phyloP scores from a whole-genome alignment of 495 filamentous ascomycete species.

The Diplogelasinospora grovesii region DNA sequence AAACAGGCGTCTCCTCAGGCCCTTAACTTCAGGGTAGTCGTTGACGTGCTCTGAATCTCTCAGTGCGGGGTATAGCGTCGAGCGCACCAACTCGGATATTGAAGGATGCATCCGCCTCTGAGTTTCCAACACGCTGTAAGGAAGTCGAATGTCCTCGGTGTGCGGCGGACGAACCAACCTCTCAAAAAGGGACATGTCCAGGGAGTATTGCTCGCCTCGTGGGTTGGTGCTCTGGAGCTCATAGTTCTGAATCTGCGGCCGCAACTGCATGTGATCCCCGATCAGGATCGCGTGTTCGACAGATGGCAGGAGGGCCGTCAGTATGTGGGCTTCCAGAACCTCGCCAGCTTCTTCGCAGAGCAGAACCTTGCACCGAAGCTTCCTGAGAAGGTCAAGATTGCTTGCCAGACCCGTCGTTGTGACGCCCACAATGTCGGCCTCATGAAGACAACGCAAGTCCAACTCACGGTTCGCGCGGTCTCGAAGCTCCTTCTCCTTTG shows the following conservation, averaged over 20 bases:
- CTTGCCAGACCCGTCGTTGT: conserved; percentile 70
- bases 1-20: conserved; percentile 58
- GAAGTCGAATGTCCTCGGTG: conserved; percentile 34
- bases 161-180: conserved; percentile 47
- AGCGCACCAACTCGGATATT: conserved; percentile 54
- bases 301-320: conserved; percentile 61
- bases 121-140: conserved; percentile 52
- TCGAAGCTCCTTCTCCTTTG: conserved; percentile 19
- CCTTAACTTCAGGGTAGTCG: conserved; percentile 52
- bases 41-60: conserved; percentile 25
- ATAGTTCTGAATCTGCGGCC: conserved; percentile 43
- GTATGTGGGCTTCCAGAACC: conserved; percentile 63
- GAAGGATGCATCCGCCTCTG: conserved; percentile 76
- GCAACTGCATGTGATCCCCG: conserved; percentile 69
- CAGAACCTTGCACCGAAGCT: conserved; percentile 58
- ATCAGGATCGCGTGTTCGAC: conserved; percentile 71
- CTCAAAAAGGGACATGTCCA: conserved; percentile 52
- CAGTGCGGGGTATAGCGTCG: conserved; percentile 56
- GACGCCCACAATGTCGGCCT: conserved; percentile 61
- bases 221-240: conserved; percentile 31
- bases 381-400: conserved; percentile 55
- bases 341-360: conserved; percentile 75
- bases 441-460: conserved; percentile 44
- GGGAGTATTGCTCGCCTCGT: conserved; percentile 46
- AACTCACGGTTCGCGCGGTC: conserved; percentile 44